A percentile compares a stretch with the other conserved stretches of the same genome.
Conservation (phyloP, 2,329 filamentous ascomycete species). For the Leptographium flavum region DNA sequence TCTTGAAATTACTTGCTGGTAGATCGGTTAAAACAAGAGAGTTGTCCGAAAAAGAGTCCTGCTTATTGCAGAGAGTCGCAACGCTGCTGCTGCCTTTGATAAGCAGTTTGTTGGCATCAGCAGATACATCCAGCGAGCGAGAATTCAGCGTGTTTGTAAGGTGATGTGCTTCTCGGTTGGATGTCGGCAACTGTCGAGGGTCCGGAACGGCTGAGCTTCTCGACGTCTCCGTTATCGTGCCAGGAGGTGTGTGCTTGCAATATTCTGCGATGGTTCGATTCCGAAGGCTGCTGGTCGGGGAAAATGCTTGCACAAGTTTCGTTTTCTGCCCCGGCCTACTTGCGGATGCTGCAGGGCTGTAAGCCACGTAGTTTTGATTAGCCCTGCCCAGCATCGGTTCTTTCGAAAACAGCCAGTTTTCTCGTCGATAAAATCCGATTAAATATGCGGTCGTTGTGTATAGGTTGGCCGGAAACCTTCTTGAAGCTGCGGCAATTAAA, state of each 20-base stretch:
- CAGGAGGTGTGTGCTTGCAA: background rate
- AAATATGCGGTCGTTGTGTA: background rate
- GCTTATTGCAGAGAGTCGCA: slow-evolving; percentile 5
- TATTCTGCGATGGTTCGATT: slow-evolving; percentile 22
- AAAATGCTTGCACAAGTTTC: slow-evolving; percentile 34
- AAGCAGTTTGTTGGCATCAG: background rate
- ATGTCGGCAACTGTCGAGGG: slow-evolving; percentile 10
- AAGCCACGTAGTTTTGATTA: slow-evolving; percentile 21
- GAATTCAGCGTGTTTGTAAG: slow-evolving; percentile 16
- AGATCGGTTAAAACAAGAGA: background rate
- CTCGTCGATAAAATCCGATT: background rate
- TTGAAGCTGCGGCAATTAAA: slow-evolving; percentile 8
- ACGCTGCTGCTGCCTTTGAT: background rate
- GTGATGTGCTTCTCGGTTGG: background rate
- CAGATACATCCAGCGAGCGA: slow-evolving; percentile 21
- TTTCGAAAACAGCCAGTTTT: background rate
- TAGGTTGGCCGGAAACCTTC: slow-evolving; percentile 2
- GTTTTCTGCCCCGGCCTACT: slow-evolving; percentile 12
- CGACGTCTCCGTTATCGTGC: slow-evolving; percentile 7
- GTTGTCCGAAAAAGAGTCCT: slow-evolving; percentile 15
- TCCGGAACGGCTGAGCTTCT: slow-evolving; percentile 13
- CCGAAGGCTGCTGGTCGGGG: slow-evolving; percentile 41
- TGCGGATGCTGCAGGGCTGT: slow-evolving; percentile 8
- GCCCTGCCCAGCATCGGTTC: slow-evolving; percentile 19
- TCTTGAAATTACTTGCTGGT: background rate